These are phyloP conservation scores for Kokia cookei DNA, from an alignment of 441 rosid species.

Conservation along the genomic window DNA sequence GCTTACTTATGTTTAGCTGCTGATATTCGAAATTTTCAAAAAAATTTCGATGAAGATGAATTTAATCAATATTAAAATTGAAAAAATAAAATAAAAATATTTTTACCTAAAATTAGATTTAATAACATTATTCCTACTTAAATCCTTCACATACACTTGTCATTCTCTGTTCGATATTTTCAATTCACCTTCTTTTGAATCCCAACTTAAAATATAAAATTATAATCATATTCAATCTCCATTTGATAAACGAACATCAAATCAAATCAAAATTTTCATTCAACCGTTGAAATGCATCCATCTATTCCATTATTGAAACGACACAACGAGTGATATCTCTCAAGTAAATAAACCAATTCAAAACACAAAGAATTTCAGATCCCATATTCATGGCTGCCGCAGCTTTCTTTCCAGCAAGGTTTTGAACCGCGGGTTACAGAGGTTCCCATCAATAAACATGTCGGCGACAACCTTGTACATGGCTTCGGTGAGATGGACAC, in stretches of 20 bases:
- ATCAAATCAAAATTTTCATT: background rate
- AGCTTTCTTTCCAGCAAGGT: constrained; percentile 37
- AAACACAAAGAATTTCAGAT: background rate
- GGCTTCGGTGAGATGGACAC: constrained; percentile 90
- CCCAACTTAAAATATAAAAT: too few species aligned
- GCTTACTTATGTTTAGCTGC: too few species aligned
- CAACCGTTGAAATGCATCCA: background rate
- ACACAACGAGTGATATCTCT: background rate
- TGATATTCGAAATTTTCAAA: too few species aligned
- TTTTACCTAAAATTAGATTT: too few species aligned
- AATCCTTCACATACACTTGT: too few species aligned
- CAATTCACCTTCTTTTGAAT: too few species aligned
- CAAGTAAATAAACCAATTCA: background rate
- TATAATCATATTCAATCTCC: too few species aligned
- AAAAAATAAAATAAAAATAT: too few species aligned
- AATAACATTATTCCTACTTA: too few species aligned
- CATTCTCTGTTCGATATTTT: too few species aligned
- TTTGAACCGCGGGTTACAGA: constrained; percentile 56
- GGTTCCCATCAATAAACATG: constrained; percentile 59
- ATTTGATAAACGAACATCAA: background rate
- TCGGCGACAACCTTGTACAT: constrained; percentile 61
- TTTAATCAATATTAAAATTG: too few species aligned
- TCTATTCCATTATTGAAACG: background rate
- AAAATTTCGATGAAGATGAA: too few species aligned
- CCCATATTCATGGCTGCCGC: background rate